These are phyloP conservation scores for Juglanconis oblonga DNA, from an alignment of 2,329 filamentous ascomycete genomes.

Conservation along the genomic window DNA sequence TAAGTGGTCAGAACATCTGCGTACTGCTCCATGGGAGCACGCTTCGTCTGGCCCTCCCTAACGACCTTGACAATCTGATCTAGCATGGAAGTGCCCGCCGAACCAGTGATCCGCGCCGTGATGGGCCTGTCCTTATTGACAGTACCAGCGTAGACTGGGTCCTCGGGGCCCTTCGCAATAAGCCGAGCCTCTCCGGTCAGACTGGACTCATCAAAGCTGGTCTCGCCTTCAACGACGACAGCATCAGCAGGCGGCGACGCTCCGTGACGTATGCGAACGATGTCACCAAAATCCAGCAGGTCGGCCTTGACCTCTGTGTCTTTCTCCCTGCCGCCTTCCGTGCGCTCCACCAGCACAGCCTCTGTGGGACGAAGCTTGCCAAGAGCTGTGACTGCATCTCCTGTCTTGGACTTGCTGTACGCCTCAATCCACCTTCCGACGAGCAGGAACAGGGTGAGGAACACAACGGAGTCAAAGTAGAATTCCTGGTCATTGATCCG, in stretches of 20 bases:
- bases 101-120: conserved; percentile 60
- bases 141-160: conserved; percentile 69
- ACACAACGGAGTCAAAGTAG: conserved; percentile 93
- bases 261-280: conserved; percentile 73
- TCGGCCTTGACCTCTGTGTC: conserved; percentile 55
- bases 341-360: conserved; percentile 63
- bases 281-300: conserved; percentile 70
- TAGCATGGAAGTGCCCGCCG: conserved; percentile 69
- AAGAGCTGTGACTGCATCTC: conserved; percentile 78
- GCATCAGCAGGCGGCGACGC: conserved; percentile 85
- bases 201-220: conserved; percentile 83
- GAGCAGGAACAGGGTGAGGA: conserved; percentile 84
- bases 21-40: conserved; percentile 72
- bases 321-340: conserved; percentile 32
- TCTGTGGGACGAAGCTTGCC: conserved; percentile 75
- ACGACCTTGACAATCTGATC: conserved; percentile 77
- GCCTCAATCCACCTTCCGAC: conserved; percentile 73
- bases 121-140: conserved; percentile 67
- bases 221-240: conserved; percentile 57
- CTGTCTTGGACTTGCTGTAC: conserved; percentile 88
- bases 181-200: conserved; percentile 75
- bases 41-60: conserved; percentile 71
- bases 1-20: conserved; percentile 72
- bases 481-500: conserved; percentile 50
- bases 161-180: conserved; percentile 61